Base-by-base conservation (phyloP, 2,329 filamentous ascomycete species). In the Alternaria gansuensis region DNA sequence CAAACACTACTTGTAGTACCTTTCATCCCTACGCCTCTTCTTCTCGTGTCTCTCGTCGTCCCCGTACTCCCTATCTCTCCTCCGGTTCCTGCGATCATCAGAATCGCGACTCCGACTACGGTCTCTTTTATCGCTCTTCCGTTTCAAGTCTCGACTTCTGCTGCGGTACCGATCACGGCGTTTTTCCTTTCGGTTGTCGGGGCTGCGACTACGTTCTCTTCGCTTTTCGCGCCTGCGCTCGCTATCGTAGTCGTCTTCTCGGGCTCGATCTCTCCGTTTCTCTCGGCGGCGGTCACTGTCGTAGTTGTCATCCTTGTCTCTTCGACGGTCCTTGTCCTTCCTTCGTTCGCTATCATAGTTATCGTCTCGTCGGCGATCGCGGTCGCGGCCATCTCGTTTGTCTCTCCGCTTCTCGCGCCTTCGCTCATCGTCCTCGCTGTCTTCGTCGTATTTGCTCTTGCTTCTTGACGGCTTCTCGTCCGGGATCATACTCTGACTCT, bases 401-500 rank as follows among this genome's bases (percentile, higher is more conserved):
- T 64, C 62, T 37, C 57, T 62, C 36, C 65, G 64, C 40, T 67
- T 67, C 4, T 67, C 65, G 17, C 60, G 62, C 36, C 64, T 63
- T 8, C 60, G 53, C n/a, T 65, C 63, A 10, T 68, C 60, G 6
- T 67, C 57, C 6, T 68, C 68, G 17, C 43, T 54, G 17, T 62
- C 54, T 5, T 67, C 64, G 17, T 63, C 56, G 46, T 67, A 54
- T 46, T 53, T 64, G 54, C 50, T 61, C 36, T 58, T 59, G 17
- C 50, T 34, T 52, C 55, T 62, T 9, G 55, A 59, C 5, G 62
- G 54, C 41, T 79, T 77, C 60, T 81, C 76, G 39, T 79, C 79
- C 17, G 73, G 67, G 44, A 80, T 74, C 45, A 79, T 72, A 51
- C 82, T 82, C 57, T 82, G 77, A 40, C 81, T 78, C 68, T 84